Conservation (phyloP, 2,329 filamentous ascomycete species). For the Aspergillus arachidicola region DNA sequence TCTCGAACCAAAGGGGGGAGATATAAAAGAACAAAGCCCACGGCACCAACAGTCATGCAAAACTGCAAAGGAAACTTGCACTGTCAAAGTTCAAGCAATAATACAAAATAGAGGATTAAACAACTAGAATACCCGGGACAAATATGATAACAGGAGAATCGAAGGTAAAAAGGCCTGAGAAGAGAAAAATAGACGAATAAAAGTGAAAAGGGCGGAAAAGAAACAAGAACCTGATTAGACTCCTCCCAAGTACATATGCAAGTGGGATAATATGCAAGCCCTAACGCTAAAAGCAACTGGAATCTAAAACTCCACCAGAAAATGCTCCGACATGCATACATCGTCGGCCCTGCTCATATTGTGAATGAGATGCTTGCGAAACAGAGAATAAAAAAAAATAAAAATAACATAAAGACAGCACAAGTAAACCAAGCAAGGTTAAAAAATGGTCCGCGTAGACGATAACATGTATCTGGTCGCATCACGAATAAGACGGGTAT, state of each 20-base stretch:
- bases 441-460: slow-evolving; percentile 6
- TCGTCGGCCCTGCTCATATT: slow-evolving; percentile 13
- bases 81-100: not conserved
- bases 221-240: not conserved
- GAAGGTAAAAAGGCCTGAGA: not conserved
- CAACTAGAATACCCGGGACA: not conserved
- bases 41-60: not conserved
- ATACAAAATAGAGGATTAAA: not conserved
- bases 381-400: slow-evolving; percentile 4
- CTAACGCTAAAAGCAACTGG: slow-evolving; percentile 5
- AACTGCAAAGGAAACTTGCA: not conserved
- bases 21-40: not conserved
- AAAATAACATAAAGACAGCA: not conserved
- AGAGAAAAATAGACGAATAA: not conserved
- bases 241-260: slow-evolving; percentile 5
- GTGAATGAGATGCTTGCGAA: slow-evolving; percentile 14
- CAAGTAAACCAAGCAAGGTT: slow-evolving; percentile 7
- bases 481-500: slow-evolving; percentile 21
- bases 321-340: slow-evolving; percentile 16
- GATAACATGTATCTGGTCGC: slow-evolving; percentile 10
- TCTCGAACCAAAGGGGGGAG: not conserved
- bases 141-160: slow-evolving; percentile 1
- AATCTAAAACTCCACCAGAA: slow-evolving; percentile 20
- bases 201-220: not conserved
- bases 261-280: slow-evolving; percentile 2